Percentiles rank a stretch among this genome's conserved stretches.
These are phyloP conservation scores for Vitellaria paradoxa DNA, from an alignment of 179 eudicot genomes.

Conservation along the genomic window DNA sequence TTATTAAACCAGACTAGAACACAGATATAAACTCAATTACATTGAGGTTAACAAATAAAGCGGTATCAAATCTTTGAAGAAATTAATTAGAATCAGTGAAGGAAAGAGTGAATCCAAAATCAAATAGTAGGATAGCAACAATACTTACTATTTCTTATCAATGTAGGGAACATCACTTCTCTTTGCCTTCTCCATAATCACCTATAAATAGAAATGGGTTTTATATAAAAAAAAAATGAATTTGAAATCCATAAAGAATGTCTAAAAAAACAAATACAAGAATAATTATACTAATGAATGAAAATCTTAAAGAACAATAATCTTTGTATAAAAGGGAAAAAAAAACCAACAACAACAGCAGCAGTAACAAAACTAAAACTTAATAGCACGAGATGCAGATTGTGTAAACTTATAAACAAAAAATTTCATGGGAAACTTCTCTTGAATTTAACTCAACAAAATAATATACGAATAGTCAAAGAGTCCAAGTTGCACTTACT, in stretches of 20 bases:
- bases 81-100: not conserved
- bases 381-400: too few species aligned
- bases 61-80: not conserved
- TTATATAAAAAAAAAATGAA: not conserved
- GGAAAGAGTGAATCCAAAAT: not conserved
- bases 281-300: not conserved
- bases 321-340: too few species aligned
- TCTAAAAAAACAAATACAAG: not conserved
- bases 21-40: not conserved
- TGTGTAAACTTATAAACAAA: too few species aligned
- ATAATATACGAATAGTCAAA: too few species aligned
- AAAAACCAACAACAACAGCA: too few species aligned
- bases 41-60: not conserved
- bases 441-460: too few species aligned
- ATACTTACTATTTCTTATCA: conserved; percentile 25
- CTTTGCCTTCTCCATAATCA: conserved; percentile 30
- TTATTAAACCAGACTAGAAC: not conserved
- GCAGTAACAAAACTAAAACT: too few species aligned
- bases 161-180: conserved; percentile 29
- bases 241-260: not conserved
- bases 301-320: too few species aligned
- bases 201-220: conserved; percentile 18
- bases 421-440: too few species aligned
- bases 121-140: not conserved
- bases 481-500: too few species aligned